Evolutionary conservation across 139 green algal species (phyloP), one percentile per base, ranked within the genome.

Genomic region (Trebouxia sp.): DNA sequence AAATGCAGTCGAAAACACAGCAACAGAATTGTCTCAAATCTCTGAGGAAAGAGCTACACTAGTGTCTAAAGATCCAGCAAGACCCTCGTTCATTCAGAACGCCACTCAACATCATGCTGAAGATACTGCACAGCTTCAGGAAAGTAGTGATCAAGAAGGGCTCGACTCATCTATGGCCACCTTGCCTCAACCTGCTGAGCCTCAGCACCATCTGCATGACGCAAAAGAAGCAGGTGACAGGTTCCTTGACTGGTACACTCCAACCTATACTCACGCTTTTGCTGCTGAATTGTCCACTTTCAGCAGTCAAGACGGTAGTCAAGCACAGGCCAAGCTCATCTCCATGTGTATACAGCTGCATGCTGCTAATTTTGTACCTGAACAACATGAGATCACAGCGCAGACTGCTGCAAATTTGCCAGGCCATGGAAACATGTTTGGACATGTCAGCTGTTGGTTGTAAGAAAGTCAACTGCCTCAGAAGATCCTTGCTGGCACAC

Each of bases 301-400:
- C 8, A 32, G 10, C 38, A 51, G 39, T 39, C 69, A 77, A 55
- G 69, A 77, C 69, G 37, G 41, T n/a, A 42, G 69, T 55, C 69
- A 51, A 15, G 42, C 42, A 41, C 42, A 77, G 20, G n/a, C 42
- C 53, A 56, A 32, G 1, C n/a, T 72, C 11, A 35, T 77, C 38
- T 37, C 28, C 8, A 77, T 20, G 6, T 51, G 69, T 24, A 72
- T 72, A 5, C 42, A 35, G 24, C 28, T 72, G 62, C 37, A 72
- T 7, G 35, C 62, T 11, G 3, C 35, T n/a, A 0, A 30, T 45
- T 72, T 72, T 28, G 62, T 11, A 45, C 32, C 11, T n/a, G 8
- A 72, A 45, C 32, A 72, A 17, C 47, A 53, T 26, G 47, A 17
- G 47, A 53, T 53, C 20, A 1, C 20, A 14, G 20, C 47, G 20